phyloP scores from a whole-genome alignment of 1,284 basidiomycete species.

The Agaricales sp. region DNA sequence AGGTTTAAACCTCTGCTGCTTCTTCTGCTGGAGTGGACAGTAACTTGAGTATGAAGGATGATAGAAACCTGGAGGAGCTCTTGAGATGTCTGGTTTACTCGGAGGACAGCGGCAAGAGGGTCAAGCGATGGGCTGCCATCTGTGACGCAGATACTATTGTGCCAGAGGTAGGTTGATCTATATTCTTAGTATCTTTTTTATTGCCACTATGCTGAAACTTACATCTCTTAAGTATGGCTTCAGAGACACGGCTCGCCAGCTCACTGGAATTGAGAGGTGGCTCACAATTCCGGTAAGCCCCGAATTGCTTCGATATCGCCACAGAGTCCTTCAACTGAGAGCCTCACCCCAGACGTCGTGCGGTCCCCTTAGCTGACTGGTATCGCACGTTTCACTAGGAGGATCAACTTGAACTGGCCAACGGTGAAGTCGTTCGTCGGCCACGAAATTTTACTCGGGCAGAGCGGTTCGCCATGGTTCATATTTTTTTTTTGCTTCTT shows the following conservation, averaged over 20 bases:
- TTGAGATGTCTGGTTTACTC: slow-evolving; percentile 57
- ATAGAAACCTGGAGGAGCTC: slow-evolving; percentile 43
- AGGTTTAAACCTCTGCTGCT: not conserved
- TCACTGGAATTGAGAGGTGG: slow-evolving; percentile 69
- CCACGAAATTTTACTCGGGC: slow-evolving; percentile 81
- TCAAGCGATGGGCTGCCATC: slow-evolving; percentile 59
- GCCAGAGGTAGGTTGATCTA: slow-evolving; percentile 43
- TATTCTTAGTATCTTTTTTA: slow-evolving; percentile 3
- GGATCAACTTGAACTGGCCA: slow-evolving; percentile 43
- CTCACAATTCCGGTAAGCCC: slow-evolving; percentile 58
- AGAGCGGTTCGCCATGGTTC: slow-evolving; percentile 42
- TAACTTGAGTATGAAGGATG: slow-evolving; percentile 19
- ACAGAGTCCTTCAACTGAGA: too few species aligned
- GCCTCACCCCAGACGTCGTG: slow-evolving; percentile 53
- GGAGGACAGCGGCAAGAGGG: slow-evolving; percentile 42
- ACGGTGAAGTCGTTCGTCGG: slow-evolving; percentile 82
- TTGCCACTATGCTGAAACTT: slow-evolving; percentile 1
- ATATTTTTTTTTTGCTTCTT: too few species aligned
- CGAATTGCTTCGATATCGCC: not conserved
- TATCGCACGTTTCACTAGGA: slow-evolving; percentile 71
- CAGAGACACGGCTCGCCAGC: slow-evolving; percentile 74
- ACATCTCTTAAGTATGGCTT: slow-evolving; percentile 53
- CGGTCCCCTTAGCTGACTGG: slow-evolving; percentile 65
- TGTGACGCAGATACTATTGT: slow-evolving; percentile 80
- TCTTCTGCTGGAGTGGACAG: slow-evolving; percentile 14